Percentiles rank a stretch among this genome's conserved stretches.
phyloP scores from a whole-genome alignment of 108 stramenopile species.

The Phaeodactylum tricornutum region DNA sequence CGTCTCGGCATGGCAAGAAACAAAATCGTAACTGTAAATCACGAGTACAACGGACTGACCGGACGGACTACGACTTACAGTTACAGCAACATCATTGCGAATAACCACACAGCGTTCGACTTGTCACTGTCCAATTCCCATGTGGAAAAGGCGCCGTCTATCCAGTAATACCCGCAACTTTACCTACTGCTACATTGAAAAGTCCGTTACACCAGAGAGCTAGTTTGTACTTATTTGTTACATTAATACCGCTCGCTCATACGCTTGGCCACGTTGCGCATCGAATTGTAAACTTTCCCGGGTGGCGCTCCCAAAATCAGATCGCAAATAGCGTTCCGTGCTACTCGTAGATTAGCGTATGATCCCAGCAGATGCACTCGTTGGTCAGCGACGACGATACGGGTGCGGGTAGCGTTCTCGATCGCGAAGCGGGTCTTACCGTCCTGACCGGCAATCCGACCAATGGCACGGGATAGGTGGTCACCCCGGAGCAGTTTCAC shows the following conservation, averaged over 20 bases:
- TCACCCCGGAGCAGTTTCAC: slow-evolving; percentile 94
- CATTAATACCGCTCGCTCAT: slow-evolving; percentile 92
- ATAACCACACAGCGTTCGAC: too few relatives aligned
- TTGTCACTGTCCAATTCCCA: too few relatives aligned
- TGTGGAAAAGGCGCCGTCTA: too few relatives aligned
- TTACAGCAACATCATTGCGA: too few relatives aligned
- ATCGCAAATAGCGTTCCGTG: slow-evolving; percentile 97
- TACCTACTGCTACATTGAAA: too few relatives aligned
- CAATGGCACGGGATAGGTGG: slow-evolving; percentile 95
- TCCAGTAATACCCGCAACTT: too few relatives aligned
- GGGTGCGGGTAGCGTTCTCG: slow-evolving; percentile 98
- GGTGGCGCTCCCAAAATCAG: slow-evolving; percentile 98
- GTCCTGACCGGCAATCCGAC: slow-evolving; percentile 96
- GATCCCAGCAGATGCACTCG: slow-evolving; percentile 94
- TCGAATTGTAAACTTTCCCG: slow-evolving; percentile 99
- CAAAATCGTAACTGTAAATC: too few relatives aligned
- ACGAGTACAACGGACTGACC: too few relatives aligned
- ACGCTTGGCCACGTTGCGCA: slow-evolving; percentile 95
- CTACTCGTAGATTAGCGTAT: slow-evolving; percentile 93
- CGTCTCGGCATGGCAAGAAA: too few relatives aligned
- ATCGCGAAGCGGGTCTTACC: slow-evolving; percentile 99
- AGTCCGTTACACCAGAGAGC: too few relatives aligned
- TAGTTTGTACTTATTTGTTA: neutral
- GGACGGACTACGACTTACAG: too few relatives aligned
- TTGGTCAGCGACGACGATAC: slow-evolving; percentile 96